Conservation (phyloP, 169 alveolate genomes). For the Plasmodium gonderi region DNA sequence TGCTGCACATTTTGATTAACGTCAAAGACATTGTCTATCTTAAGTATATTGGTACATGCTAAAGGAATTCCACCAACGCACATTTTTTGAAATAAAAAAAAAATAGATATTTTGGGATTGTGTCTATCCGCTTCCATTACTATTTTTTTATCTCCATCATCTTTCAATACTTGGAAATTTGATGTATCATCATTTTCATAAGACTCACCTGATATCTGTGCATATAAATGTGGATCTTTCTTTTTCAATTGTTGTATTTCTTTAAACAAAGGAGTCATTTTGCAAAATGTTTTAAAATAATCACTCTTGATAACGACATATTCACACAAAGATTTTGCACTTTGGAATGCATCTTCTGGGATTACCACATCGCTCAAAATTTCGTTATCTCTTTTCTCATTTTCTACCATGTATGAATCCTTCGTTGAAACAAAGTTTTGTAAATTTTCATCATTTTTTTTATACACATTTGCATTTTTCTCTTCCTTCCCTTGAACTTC, state of each 20-base stretch:
- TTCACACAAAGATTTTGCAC: constrained; percentile 43
- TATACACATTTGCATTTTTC: not conserved
- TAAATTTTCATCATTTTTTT: not conserved
- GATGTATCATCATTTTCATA: constrained; percentile 45
- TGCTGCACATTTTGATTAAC: not conserved
- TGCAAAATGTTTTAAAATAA: constrained; percentile 23
- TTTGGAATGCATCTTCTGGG: constrained; percentile 32
- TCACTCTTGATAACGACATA: constrained; percentile 14
- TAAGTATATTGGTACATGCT: constrained; percentile 54
- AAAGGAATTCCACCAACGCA: constrained; percentile 72
- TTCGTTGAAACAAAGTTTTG: not conserved
- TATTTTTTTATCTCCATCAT: constrained; percentile 27
- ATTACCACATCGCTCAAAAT: constrained; percentile 1
- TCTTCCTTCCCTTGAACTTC: not conserved
- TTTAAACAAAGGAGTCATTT: not conserved
- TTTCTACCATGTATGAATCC: not conserved
- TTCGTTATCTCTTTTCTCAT: not conserved
- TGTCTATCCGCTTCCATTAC: constrained; percentile 29
- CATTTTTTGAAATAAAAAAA: constrained; percentile 53
- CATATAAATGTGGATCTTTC: constrained; percentile 12
- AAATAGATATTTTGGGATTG: constrained; percentile 41
- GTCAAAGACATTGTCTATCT: constrained; percentile 36
- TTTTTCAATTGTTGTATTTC: constrained; percentile 23
- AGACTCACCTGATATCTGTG: constrained; percentile 8
- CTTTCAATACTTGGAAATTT: constrained; percentile 19